These are phyloP conservation scores for Trichoderma asperelloides DNA, from an alignment of 495 filamentous ascomycete genomes.

Conservation along the genomic window DNA sequence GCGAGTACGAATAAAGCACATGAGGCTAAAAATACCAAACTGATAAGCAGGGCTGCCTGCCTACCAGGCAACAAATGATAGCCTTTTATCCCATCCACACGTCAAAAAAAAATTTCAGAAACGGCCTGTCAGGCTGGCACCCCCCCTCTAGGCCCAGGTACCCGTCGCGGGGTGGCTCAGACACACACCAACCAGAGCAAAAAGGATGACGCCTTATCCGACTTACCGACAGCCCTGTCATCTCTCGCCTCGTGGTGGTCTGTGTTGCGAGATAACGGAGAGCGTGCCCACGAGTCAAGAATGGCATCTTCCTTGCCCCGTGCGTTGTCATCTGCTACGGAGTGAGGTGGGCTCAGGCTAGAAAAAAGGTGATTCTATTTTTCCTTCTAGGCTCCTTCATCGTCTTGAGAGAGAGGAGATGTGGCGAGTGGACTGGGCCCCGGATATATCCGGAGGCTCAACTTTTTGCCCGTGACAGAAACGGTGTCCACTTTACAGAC, in stretches of 20 bases:
- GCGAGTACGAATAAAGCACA: neutral
- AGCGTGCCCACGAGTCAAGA: neutral
- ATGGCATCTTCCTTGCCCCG: neutral
- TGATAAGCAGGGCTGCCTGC: conserved; percentile 5
- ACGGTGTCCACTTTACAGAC: neutral
- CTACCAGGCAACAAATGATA: conserved; percentile 24
- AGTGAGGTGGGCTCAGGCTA: neutral
- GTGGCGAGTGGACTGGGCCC: neutral
- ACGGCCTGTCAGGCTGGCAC: neutral
- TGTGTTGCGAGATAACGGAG: neutral
- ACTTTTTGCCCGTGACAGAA: neutral
- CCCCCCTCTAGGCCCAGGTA: neutral
- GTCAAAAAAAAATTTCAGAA: neutral
- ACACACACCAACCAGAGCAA: neutral
- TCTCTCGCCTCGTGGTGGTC: neutral
- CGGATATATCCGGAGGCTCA: conserved; percentile 8
- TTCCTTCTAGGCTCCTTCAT: conserved; percentile 6
- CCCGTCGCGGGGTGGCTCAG: conserved; percentile 3
- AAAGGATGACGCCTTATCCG: conserved; percentile 11
- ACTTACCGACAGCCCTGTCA: conserved; percentile 4
- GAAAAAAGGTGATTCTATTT: neutral
- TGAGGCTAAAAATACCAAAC: neutral
- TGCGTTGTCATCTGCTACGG: neutral
- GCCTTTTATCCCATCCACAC: conserved; percentile 6
- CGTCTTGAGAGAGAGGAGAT: neutral